phyloP scores from a whole-genome alignment of 2,329 filamentous ascomycete genomes.

The Immersiporthe knoxdaviesiana region DNA sequence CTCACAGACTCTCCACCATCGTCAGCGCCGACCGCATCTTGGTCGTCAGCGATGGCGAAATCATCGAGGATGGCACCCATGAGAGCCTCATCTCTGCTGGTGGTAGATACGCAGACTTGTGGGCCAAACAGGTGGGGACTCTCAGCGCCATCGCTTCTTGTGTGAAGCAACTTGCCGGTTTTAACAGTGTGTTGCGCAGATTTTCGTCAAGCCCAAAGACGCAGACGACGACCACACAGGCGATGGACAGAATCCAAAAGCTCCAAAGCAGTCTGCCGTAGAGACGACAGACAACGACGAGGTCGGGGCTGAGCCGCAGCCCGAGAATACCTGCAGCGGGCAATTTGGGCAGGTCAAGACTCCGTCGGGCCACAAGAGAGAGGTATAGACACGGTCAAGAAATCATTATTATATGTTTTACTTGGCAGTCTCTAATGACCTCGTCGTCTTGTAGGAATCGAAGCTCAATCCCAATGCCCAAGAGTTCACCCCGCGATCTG shows the following conservation, averaged over 20 bases:
- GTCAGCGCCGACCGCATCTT: slow-evolving; percentile 71
- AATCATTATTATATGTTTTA: slow-evolving; percentile 42
- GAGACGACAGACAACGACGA: slow-evolving; percentile 42
- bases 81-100: slow-evolving; percentile 59
- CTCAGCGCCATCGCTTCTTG: neutral
- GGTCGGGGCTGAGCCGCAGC: slow-evolving; percentile 38
- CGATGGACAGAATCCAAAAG: slow-evolving; percentile 32
- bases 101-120: slow-evolving; percentile 66
- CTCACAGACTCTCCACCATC: slow-evolving; percentile 72
- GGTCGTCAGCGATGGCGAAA: slow-evolving; percentile 64
- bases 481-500: slow-evolving; percentile 55
- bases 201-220: slow-evolving; percentile 56
- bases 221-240: slow-evolving; percentile 36
- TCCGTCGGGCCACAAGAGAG: slow-evolving; percentile 47
- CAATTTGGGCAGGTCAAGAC: slow-evolving; percentile 37
- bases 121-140: slow-evolving; percentile 58
- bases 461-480: slow-evolving; percentile 60
- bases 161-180: neutral
- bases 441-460: slow-evolving; percentile 48
- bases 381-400: slow-evolving; percentile 51
- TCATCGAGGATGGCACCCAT: slow-evolving; percentile 67
- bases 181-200: slow-evolving; percentile 13
- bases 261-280: slow-evolving; percentile 44
- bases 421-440: slow-evolving; percentile 48
- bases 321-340: slow-evolving; percentile 34